Evolutionary conservation across 306 rosid species (phyloP).

Genomic region (Oemleria cerasiformis): DNA sequence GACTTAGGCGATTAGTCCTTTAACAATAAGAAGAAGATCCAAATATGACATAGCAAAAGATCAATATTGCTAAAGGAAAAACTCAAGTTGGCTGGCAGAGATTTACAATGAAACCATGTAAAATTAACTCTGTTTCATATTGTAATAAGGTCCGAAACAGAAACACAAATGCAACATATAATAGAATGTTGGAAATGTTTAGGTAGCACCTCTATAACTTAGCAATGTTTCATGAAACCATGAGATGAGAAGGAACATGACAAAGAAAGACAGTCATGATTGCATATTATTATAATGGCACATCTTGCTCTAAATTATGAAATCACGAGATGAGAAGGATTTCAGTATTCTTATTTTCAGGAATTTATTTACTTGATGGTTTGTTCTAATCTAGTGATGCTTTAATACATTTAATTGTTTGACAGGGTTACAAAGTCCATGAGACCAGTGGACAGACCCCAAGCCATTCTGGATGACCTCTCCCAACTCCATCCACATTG

Average conservation of each 20-base stretch:
- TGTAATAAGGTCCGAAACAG: not conserved
- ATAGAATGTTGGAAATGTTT: not conserved
- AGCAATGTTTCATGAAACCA: not conserved
- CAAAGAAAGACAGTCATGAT: too few relatives aligned
- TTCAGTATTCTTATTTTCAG: too few relatives aligned
- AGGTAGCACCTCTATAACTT: not conserved
- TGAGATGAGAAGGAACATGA: too few relatives aligned
- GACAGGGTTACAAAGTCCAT: too few relatives aligned
- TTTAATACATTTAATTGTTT: too few relatives aligned
- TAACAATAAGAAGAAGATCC: not conserved
- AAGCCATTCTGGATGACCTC: too few relatives aligned
- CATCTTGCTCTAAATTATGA: too few relatives aligned
- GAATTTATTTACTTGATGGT: too few relatives aligned
- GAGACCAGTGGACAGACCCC: too few relatives aligned
- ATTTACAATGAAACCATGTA: not conserved
- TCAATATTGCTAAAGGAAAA: conserved; percentile 10
- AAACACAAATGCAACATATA: conserved; percentile 8
- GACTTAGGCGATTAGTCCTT: conserved; percentile 4
- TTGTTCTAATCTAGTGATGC: too few relatives aligned
- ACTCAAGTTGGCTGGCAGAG: not conserved
- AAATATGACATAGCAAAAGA: not conserved
- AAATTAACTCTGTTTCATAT: not conserved
- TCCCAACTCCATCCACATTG: too few relatives aligned
- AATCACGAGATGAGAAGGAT: too few relatives aligned
- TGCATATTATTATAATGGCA: not conserved